Evolutionary conservation across 148 eudicot genomes (phyloP), one percentile per base, ranked within the genome.

Genomic region (Tetragonia tetragonoides): DNA sequence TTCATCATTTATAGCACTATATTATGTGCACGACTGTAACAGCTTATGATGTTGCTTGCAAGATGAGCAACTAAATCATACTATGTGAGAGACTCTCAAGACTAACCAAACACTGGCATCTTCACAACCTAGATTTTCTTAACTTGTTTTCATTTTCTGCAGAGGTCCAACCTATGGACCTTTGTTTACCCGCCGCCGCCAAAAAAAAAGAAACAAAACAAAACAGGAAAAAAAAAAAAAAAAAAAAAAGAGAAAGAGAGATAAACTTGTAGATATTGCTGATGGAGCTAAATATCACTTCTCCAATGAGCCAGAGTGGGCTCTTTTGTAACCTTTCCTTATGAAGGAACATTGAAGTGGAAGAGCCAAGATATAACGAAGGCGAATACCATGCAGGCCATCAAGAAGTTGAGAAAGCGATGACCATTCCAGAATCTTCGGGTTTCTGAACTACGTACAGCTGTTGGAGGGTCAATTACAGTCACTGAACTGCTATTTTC

Each of bases 301-400:
- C 23, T 17, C 0, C n/a, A 20, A 21, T 20, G n/a, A 60, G n/a
- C 28, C 78, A 60, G 28, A 60, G 3, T 54, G 68, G 77, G 28
- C 47, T 49, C 24, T 23, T 71, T 56, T 10, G 34, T 28, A 51
- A 38, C 12, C 5, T 74, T 62, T 14, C 73, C 62, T 76, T 68
- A 81, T 3, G 85, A 83, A 28, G 90, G 89, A 64, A 87, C 87
- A 14, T 88, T 88, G 85, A 90, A 90, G 83, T 90, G 93, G 65
- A 90, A 90, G 51, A 90, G 87, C 93, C 93, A 90, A 40, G 93
- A 90, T 63, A 90, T 87, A 77, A 90, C 90, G 81, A 90, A 90
- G 64, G 93, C 93, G 74, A 90, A 90, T 7, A 90, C 91, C 89
- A 88, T 87, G 73, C 93, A 90, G n/a, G 91, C 93, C 20, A 90